phyloP scores from a whole-genome alignment of 164 flowering plant genomes.

The Magnolia kwangsiensis region DNA sequence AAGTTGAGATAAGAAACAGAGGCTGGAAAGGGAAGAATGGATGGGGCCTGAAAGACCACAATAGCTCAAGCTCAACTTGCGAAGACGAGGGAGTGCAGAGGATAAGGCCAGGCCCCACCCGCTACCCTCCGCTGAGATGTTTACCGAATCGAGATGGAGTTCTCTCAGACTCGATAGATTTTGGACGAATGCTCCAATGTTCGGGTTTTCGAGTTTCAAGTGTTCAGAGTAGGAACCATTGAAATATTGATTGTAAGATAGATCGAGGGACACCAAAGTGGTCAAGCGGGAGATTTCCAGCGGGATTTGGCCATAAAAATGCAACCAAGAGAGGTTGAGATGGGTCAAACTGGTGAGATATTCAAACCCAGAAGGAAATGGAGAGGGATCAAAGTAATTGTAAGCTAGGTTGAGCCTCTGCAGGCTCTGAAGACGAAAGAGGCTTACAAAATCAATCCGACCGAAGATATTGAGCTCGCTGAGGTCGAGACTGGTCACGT shows the following conservation, averaged over 20 bases:
- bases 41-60: slow-evolving; percentile 30
- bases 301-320: slow-evolving; percentile 18
- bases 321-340: neutral
- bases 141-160: neutral
- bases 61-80: slow-evolving; percentile 4
- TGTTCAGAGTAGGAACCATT: no score
- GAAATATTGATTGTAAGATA: no score
- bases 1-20: slow-evolving; percentile 18
- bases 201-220: slow-evolving; percentile 29
- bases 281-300: slow-evolving; percentile 24
- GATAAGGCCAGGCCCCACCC: slow-evolving; percentile 38
- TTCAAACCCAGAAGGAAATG: slow-evolving; percentile 4
- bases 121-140: slow-evolving; percentile 17
- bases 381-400: neutral
- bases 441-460: neutral
- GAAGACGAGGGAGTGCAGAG: slow-evolving; percentile 28
- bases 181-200: slow-evolving; percentile 21
- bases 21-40: slow-evolving; percentile 21
- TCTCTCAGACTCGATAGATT: slow-evolving; percentile 26
- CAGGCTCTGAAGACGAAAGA: slow-evolving; percentile 8
- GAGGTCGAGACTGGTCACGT: slow-evolving; percentile 14
- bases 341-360: slow-evolving; percentile 1
- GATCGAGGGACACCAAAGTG: slow-evolving; percentile 25
- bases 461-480: neutral
- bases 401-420: slow-evolving; percentile 8